Evolutionary conservation across 2,329 filamentous ascomycete genomes (phyloP), one percentile per base, ranked within the genome.

Genomic region (Dactylella cylindrospora): DNA sequence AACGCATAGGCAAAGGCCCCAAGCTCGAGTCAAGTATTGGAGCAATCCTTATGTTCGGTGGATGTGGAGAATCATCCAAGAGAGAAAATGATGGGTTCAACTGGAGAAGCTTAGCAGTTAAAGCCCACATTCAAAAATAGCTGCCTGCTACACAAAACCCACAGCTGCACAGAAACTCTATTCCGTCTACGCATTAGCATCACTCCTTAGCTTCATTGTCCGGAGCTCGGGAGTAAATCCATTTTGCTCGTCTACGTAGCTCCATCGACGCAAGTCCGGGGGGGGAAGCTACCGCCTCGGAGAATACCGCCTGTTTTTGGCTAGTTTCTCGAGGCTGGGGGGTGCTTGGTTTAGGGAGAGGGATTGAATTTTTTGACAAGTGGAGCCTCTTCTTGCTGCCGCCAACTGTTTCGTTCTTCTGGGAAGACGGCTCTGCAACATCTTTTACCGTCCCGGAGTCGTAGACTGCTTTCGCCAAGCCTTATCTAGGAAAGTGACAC

Each of bases 201-300:
- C 47, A 15, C 46, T 47, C 17, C 29, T 43, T 61, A 61, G 54
- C 54, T 61, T 61, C 46, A 41, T 51, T 52, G 47, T 28, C 54
- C 54, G 54, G 54, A 61, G 46, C 47, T 61, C 54, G 54, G 54
- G 54, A 61, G 35, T 22, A 40, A 61, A 39, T 47, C 54, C 54
- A 52, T 52, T 51, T 61, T 51, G 54, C 41, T 61, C 54, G 54
- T 41, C 54, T 61, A 12, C 33, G 33, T 6, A 6, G 12, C 33
- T 38, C 33, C 17, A 19, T 39, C 39, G 32, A 32, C 40, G 52
- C 35, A 61, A 33, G 47, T 61, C 54, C n/a, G n/a, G n/a, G 46
- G 54, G 39, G 54, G 41, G 47, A 38, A 33, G 29, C 33, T 61
- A 41, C 46, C 47, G 46, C n/a, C n/a, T 52, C 54, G 54, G 54